phyloP scores from a whole-genome alignment of 306 rosid genomes.

The Begonia fuchsioides region DNA sequence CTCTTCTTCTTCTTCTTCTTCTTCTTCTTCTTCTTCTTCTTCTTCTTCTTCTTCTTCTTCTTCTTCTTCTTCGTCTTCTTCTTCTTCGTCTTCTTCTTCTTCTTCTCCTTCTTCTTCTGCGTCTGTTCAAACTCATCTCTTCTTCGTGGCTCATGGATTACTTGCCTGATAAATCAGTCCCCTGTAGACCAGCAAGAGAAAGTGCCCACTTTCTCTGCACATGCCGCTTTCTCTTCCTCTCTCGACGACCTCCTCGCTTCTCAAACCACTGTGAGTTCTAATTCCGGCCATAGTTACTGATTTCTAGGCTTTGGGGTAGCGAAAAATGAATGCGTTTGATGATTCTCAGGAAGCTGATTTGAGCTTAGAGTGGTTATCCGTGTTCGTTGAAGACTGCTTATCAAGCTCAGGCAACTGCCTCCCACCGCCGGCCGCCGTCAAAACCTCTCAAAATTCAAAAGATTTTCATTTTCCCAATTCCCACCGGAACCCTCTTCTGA shows the following conservation, averaged over 20 bases:
- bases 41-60: no score
- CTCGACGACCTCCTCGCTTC: constrained; percentile 52
- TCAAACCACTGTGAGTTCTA: constrained; percentile 30
- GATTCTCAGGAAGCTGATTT: constrained; percentile 43
- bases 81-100: no score
- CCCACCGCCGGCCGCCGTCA: constrained; percentile 17
- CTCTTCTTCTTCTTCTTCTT: constrained; percentile 7
- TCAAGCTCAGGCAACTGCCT: constrained; percentile 39
- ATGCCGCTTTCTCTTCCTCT: constrained; percentile 16
- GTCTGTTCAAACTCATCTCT: no score
- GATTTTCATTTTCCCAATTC: constrained; percentile 5
- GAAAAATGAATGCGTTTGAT: not conserved
- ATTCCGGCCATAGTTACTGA: not conserved
- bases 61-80: no score
- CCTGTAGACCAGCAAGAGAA: no score
- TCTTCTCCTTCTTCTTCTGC: no score
- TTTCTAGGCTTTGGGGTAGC: no score
- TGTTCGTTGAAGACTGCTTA: constrained; percentile 59
- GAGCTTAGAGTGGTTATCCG: constrained; percentile 62
- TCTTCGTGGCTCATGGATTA: constrained; percentile 27
- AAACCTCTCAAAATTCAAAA: constrained; percentile 1
- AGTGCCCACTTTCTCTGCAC: constrained; percentile 14
- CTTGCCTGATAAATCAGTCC: constrained; percentile 32
- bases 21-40: no score
- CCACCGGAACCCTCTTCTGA: constrained; percentile 10